Evolutionary conservation across 805 yeast species (phyloP).

Genomic region (Saitoella complicata): DNA sequence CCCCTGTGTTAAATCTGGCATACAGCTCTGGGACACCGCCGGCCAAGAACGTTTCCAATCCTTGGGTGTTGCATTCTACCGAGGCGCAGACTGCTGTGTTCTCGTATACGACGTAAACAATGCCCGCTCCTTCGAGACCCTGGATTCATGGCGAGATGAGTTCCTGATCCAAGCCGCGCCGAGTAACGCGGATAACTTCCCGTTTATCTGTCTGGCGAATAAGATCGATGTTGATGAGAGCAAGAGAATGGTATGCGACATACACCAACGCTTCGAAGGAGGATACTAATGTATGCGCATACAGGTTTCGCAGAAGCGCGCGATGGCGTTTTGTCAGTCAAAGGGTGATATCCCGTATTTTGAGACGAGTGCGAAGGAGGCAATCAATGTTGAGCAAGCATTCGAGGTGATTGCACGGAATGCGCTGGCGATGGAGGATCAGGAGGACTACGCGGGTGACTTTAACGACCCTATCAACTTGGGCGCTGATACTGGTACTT

Average conservation of each 20-base stretch:
- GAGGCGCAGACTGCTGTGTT: conserved; percentile 98
- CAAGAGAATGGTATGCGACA: conserved; percentile 43
- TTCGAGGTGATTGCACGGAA: conserved; percentile 85
- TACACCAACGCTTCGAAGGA: background rate
- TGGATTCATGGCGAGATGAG: conserved; percentile 89
- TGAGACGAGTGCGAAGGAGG: conserved; percentile 96
- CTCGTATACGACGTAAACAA: conserved; percentile 91
- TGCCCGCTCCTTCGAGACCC: conserved; percentile 76
- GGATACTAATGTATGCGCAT: background rate
- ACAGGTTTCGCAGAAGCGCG: conserved; percentile 33
- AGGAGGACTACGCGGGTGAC: conserved; percentile 80
- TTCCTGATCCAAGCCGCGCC: conserved; percentile 87
- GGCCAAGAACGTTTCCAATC: conserved; percentile 97
- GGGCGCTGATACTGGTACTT: conserved; percentile 67
- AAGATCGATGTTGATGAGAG: conserved; percentile 88
- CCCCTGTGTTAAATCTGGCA: background rate
- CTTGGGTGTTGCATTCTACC: conserved; percentile 87
- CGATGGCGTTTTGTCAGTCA: conserved; percentile 44
- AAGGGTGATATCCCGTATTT: conserved; percentile 77
- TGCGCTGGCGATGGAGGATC: conserved; percentile 89
- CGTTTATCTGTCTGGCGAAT: conserved; percentile 88
- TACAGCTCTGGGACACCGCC: conserved; percentile 85
- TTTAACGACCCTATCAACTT: conserved; percentile 93
- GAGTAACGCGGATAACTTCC: conserved; percentile 84
- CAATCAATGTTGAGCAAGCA: conserved; percentile 86